A percentile compares a stretch with the other conserved stretches of the same genome.
Evolutionary conservation across 2,329 filamentous ascomycete genomes (phyloP).

Genomic region (Epichloe elymi): DNA sequence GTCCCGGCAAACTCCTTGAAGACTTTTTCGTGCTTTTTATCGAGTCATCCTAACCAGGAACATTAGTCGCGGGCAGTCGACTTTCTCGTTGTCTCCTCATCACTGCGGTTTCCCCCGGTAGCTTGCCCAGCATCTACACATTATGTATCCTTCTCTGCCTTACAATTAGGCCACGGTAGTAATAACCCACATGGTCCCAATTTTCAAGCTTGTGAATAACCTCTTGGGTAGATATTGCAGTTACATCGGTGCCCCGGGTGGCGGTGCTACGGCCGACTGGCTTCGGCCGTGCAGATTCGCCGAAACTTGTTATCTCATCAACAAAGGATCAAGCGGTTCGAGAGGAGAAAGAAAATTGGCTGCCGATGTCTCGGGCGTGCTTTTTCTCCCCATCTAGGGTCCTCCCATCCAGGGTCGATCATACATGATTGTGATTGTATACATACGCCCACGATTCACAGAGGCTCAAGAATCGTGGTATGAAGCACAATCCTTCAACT

Average conservation of each 20-base stretch:
- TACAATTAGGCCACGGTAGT: too few relatives aligned
- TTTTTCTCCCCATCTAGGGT: background rate
- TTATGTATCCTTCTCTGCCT: too few relatives aligned
- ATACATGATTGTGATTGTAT: background rate
- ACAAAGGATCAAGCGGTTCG: background rate
- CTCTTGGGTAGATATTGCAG: too few relatives aligned
- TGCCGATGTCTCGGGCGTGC: background rate
- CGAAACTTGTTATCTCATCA: background rate
- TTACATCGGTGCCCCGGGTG: background rate
- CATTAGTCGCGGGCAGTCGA: background rate
- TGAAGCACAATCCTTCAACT: background rate
- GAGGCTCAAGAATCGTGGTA: background rate
- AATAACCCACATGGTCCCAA: too few relatives aligned
- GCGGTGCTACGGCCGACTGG: background rate
- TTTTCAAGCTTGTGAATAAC: too few relatives aligned
- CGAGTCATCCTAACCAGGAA: background rate
- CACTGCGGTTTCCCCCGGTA: too few relatives aligned
- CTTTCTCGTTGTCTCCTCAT: background rate
- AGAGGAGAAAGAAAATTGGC: background rate
- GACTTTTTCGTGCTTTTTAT: background rate
- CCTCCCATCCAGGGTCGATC: background rate
- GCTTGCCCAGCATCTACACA: too few relatives aligned
- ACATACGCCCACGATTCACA: background rate
- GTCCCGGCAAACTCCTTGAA: too few relatives aligned
- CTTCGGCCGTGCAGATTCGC: background rate